phyloP scores from a whole-genome alignment of 2,329 filamentous ascomycete genomes.

The Neofusicoccum kwambonambiense region DNA sequence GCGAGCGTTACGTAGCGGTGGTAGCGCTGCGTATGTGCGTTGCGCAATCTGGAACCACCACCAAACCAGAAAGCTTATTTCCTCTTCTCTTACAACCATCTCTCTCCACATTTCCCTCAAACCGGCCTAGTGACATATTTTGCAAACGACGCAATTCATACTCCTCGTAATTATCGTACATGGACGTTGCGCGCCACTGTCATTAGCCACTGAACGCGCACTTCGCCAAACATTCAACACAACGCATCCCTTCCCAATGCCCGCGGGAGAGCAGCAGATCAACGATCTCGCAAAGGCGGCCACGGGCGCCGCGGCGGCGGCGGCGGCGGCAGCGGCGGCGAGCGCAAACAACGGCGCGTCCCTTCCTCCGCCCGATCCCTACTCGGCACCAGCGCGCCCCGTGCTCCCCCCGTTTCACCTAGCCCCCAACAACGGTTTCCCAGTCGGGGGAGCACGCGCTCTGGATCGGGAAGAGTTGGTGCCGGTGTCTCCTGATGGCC shows the following conservation, averaged over 20 bases:
- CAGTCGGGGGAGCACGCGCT: not conserved
- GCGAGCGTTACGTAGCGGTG: not conserved
- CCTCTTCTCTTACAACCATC: not conserved
- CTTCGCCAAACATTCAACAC: not conserved
- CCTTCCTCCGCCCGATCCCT: not conserved
- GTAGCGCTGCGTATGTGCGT: not conserved
- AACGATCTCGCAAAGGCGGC: not conserved
- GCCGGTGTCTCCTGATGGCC: not conserved
- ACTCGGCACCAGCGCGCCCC: not conserved
- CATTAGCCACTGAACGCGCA: not conserved
- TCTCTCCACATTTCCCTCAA: not conserved
- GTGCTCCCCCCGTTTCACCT: not conserved
- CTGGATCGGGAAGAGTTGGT: not conserved
- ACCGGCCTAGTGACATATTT: not conserved
- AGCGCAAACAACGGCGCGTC: not conserved
- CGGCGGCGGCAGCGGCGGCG: too few relatives aligned
- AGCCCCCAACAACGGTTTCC: not conserved
- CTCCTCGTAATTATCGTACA: not conserved
- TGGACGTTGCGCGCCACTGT: not conserved
- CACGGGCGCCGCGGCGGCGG: not conserved
- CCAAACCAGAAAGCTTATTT: not conserved
- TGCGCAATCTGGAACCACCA: slow-evolving; percentile 5
- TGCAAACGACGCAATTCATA: not conserved
- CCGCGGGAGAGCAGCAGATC: not conserved
- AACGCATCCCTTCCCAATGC: not conserved